Percentiles rank a stretch among this genome's conserved stretches.
These are phyloP conservation scores for Letharia columbiana DNA, from an alignment of 495 filamentous ascomycete genomes.

Conservation along the genomic window DNA sequence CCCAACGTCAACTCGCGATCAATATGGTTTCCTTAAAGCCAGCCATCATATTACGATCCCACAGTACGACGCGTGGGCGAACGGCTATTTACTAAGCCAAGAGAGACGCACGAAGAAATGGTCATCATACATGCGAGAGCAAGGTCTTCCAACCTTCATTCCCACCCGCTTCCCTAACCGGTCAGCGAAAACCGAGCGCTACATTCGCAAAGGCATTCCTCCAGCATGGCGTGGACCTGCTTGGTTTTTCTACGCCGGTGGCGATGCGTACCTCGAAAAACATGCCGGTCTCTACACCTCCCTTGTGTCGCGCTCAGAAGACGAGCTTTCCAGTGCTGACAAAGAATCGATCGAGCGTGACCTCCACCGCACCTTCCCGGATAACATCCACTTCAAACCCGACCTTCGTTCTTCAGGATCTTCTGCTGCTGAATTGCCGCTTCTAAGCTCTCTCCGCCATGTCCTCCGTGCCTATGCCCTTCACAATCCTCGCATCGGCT, in stretches of 20 bases:
- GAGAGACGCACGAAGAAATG: slow-evolving; percentile 71
- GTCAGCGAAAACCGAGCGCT: slow-evolving; percentile 75
- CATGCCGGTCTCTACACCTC: slow-evolving; percentile 65
- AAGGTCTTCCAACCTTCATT: slow-evolving; percentile 59
- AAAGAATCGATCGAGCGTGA: slow-evolving; percentile 92
- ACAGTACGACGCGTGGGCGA: slow-evolving; percentile 78
- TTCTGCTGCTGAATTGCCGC: slow-evolving; percentile 51
- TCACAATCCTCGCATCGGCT: slow-evolving; percentile 82
- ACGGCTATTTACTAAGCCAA: slow-evolving; percentile 58
- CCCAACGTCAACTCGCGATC: slow-evolving; percentile 50
- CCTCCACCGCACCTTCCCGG: slow-evolving; percentile 89
- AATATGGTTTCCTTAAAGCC: slow-evolving; percentile 88
- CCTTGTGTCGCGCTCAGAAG: slow-evolving; percentile 54
- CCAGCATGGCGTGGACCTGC: slow-evolving; percentile 85
- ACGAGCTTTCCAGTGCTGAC: slow-evolving; percentile 57
- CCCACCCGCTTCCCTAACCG: slow-evolving; percentile 72
- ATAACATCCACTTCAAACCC: slow-evolving; percentile 86
- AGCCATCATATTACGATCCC: slow-evolving; percentile 65
- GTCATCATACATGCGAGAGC: slow-evolving; percentile 64
- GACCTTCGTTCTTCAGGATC: slow-evolving; percentile 33
- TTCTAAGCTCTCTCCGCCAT: slow-evolving; percentile 71
- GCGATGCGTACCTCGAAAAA: slow-evolving; percentile 63
- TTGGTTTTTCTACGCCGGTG: slow-evolving; percentile 97
- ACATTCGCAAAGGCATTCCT: slow-evolving; percentile 90
- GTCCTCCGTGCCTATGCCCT: slow-evolving; percentile 85